Evolutionary conservation across 495 filamentous ascomycete genomes (phyloP), one percentile per base, ranked within the genome.

Genomic region (Penicillium dipodomyicola): DNA sequence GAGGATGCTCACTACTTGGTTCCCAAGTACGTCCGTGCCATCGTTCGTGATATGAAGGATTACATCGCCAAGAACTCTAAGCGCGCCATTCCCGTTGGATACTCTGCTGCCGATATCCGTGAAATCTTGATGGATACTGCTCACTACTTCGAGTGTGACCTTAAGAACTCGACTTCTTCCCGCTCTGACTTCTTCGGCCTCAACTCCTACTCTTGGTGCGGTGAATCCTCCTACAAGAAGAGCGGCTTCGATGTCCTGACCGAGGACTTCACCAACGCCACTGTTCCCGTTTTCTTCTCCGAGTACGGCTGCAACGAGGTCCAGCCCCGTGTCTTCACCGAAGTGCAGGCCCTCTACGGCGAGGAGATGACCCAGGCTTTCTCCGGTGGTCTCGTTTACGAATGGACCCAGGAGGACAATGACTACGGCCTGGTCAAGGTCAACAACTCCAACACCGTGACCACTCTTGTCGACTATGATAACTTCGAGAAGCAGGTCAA

Each of bases 121-220:
- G 68, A 81, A 5, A 86, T 92, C 49, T 82, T 96, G 20, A 72
- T 84, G 51, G 91, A 96, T 64, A 89, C 84, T 54, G 90, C 82
- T 77, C 82, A 85, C 68, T 97, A 96, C 76, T 81, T 97, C 64
- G 84, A 88, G 65, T 97, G 93, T 75, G 71, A 82, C n/a, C 79
- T 87, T 30, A 69, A 82, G 52, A 87, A 89, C 58, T 76, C 85
- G 27, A 77, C 77, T 32, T 75, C 77, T 44, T 91, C 89, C 39
- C 80, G 82, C 19, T 82, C 83, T 49, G 93, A 96, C 68, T 83
- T 97, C 75, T 96, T 97, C 65, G 93, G 92, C 46, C 79, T 97
- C 56, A 97, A 97, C 83, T 90, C 85, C 54, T 97, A 97, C 81
- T 89, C 87, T 39, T 97, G 93, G 93, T 97, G 93, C 64, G 92